A percentile compares a stretch with the other conserved stretches of the same genome.
phyloP scores from a whole-genome alignment of 495 filamentous ascomycete genomes.

The Penicillium malachiteum region DNA sequence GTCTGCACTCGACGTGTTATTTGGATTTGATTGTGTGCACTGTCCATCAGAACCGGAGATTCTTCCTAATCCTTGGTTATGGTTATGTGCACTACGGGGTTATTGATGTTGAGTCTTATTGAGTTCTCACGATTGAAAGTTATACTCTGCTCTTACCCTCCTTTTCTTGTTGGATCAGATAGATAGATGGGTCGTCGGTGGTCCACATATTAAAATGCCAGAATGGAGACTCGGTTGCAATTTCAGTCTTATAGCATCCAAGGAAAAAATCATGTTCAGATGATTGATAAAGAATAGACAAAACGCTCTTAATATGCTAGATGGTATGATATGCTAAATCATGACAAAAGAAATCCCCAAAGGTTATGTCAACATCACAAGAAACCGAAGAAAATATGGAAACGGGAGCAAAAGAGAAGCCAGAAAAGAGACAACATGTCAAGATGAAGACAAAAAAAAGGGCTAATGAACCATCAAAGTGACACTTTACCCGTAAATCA shows the following conservation, averaged over 20 bases:
- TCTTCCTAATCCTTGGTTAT: background rate
- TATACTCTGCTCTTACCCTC: background rate
- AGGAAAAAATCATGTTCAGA: background rate
- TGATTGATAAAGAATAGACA: slow-evolving; percentile 1
- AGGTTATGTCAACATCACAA: no score
- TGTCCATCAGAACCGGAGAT: background rate
- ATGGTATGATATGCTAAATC: background rate
- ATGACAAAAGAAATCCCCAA: background rate
- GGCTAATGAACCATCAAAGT: background rate
- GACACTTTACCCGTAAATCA: background rate
- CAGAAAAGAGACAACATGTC: no score
- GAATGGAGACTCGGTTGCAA: slow-evolving; percentile 2
- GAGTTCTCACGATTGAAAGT: slow-evolving; percentile 1
- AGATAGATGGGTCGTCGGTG: slow-evolving; percentile 6
- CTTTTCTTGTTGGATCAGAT: slow-evolving; percentile 5
- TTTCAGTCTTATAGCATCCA: background rate
- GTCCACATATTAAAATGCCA: slow-evolving; percentile 1
- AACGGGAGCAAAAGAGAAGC: no score
- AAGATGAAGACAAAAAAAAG: no score
- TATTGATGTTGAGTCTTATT: background rate
- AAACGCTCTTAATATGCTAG: slow-evolving; percentile 2
- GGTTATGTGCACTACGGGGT: background rate
- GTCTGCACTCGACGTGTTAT: background rate
- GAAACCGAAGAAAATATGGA: no score
- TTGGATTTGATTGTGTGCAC: background rate